A percentile compares a stretch with the other conserved stretches of the same genome.
phyloP scores from a whole-genome alignment of 2,329 filamentous ascomycete species.

The Nothophaeocryptopus gaeumannii region DNA sequence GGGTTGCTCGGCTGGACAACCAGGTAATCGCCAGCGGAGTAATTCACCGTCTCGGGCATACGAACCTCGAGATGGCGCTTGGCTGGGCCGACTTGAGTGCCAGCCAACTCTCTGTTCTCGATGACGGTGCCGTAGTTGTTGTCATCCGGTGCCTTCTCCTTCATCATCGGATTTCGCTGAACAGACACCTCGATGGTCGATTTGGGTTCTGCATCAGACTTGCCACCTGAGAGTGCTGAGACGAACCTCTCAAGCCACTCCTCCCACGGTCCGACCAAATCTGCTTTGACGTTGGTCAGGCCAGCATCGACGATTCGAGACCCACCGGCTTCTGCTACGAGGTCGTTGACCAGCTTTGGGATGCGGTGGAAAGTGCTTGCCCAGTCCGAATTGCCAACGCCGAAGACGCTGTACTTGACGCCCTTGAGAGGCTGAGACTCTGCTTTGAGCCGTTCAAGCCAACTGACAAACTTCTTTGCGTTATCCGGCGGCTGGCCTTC shows the following conservation, averaged over 20 bases:
- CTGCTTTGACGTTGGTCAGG: constrained; percentile 38
- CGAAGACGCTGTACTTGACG: constrained; percentile 42
- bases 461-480: constrained; percentile 42
- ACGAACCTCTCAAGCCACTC: constrained; percentile 31
- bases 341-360: constrained; percentile 37
- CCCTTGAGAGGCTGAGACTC: constrained; percentile 28
- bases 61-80: constrained; percentile 55
- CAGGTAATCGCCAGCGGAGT: constrained; percentile 56
- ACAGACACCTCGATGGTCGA: constrained; percentile 3
- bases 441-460: constrained; percentile 29
- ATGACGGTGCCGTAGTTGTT: constrained; percentile 48
- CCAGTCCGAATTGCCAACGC: constrained; percentile 45
- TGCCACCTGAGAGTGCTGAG: constrained; percentile 2
- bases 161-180: background rate
- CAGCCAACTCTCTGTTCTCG: constrained; percentile 53
- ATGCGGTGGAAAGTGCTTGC: constrained; percentile 42
- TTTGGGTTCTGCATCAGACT: background rate
- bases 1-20: constrained; percentile 47
- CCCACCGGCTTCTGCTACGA: constrained; percentile 35
- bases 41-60: constrained; percentile 50
- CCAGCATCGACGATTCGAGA: constrained; percentile 33
- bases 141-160: background rate
- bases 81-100: constrained; percentile 47
- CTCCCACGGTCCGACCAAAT: constrained; percentile 43
- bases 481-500: constrained; percentile 46